A percentile compares a stretch with the other conserved stretches of the same genome.
These are phyloP conservation scores for Ammopiptanthus mongolicus DNA, from an alignment of 306 rosid genomes.

Conservation along the genomic window DNA sequence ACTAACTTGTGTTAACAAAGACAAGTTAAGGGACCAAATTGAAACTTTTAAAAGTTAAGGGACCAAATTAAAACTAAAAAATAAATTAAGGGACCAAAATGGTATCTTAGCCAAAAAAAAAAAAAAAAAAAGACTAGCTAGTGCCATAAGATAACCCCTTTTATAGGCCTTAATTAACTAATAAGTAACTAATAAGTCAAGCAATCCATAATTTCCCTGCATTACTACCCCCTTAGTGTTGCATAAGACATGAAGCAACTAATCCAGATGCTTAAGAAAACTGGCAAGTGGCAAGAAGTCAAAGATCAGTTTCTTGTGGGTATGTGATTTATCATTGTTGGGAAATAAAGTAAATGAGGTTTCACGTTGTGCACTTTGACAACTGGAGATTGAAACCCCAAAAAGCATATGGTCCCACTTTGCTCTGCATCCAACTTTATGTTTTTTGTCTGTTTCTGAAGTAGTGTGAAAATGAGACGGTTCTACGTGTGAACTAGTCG, in stretches of 20 bases:
- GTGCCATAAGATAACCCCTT: background rate
- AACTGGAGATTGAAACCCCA: background rate
- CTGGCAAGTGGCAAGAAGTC: background rate
- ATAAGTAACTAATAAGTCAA: slow-evolving; percentile 23
- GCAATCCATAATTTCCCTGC: background rate
- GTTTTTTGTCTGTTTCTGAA: background rate
- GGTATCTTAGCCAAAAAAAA: too few relatives aligned
- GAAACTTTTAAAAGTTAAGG: too few relatives aligned
- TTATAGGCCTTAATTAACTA: background rate
- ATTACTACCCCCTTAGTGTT: slow-evolving; percentile 9
- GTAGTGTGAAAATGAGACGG: slow-evolving; percentile 12
- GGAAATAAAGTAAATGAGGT: background rate
- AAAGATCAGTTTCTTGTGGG: slow-evolving; percentile 5
- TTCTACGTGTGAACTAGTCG: background rate
- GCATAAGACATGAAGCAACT: slow-evolving; percentile 7
- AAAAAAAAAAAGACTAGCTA: too few relatives aligned
- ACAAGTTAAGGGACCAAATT: too few relatives aligned
- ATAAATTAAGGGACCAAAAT: too few relatives aligned
- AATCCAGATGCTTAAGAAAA: background rate
- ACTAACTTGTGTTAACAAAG: too few relatives aligned
- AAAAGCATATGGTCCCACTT: slow-evolving; percentile 24
- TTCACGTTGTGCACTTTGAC: slow-evolving; percentile 22
- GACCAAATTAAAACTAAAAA: too few relatives aligned
- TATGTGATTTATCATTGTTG: background rate
- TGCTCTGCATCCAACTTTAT: background rate